phyloP scores from a whole-genome alignment of 176 grass and related monocot species.

The Avena sativa region DNA sequence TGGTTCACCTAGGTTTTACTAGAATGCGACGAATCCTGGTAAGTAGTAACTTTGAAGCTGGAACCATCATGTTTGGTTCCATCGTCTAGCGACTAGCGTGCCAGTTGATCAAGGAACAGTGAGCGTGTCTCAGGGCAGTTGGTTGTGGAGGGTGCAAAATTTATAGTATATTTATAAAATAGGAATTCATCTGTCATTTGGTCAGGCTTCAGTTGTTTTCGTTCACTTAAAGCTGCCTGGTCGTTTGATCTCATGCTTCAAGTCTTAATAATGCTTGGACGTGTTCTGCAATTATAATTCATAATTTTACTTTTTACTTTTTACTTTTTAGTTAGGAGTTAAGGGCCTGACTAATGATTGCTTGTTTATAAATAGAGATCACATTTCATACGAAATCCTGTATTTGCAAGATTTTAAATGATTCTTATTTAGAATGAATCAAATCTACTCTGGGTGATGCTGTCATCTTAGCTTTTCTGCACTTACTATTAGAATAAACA shows the following conservation, averaged over 20 bases:
- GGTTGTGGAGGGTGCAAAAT: not conserved
- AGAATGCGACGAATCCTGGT: not conserved
- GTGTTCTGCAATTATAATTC: not conserved
- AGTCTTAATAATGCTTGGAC: not conserved
- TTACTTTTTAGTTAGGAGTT: not conserved
- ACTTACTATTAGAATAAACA: not conserved
- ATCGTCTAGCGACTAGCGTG: not conserved
- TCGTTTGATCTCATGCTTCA: slow-evolving; percentile 14
- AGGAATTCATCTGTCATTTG: not conserved
- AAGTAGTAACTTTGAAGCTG: not conserved
- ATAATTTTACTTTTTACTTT: not conserved
- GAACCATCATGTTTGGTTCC: not conserved
- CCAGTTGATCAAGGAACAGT: not conserved
- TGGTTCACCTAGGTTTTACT: slow-evolving; percentile 8
- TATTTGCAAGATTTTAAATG: not conserved
- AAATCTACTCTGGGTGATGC: not conserved
- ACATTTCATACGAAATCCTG: not conserved
- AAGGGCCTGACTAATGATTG: not conserved
- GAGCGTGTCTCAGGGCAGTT: not conserved
- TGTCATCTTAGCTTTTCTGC: not conserved
- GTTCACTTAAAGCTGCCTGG: not conserved
- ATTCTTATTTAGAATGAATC: not conserved
- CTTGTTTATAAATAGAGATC: not conserved
- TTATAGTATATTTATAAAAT: slow-evolving; percentile 4
- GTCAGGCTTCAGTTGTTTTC: not conserved